Base-by-base conservation (phyloP, 192 early-diverging fungal genomes). In the Backusella circina region DNA sequence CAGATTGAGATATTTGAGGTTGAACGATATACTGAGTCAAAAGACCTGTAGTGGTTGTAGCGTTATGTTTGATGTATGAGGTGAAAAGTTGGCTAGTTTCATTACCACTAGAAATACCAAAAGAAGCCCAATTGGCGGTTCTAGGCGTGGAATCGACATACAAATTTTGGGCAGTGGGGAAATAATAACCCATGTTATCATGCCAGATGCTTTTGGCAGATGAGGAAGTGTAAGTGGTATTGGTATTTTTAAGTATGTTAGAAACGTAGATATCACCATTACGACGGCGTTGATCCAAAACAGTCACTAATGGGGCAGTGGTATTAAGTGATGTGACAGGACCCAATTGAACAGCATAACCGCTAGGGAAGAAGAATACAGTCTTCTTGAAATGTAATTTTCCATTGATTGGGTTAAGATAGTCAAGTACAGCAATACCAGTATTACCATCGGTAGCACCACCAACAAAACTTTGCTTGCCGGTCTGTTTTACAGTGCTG, bases 401-500 rank as follows among this genome's bases (percentile, higher is more conserved):
- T 21, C 51, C 31, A 13, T 73, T 72, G 23, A 66, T 33, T 21
- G 79, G 79, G 21, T 80, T 67, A 5, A 51, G 64, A 38, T 70
- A 80, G 1, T 75, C 50, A 41, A 80, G 54, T 16, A 72, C 79
- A n/a, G 70, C 79, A 30, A 80, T 61, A 72, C 79, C 79, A 10
- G 37, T 70, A 70, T 70, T 70, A 7, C 69, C 74, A n/a, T 72
- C 57, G 0, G 69, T 69, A 1, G 66, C 74, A 64, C 79, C 74
- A n/a, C 79, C 79, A 18, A 80, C 79, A 57, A 80, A 80, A 3
- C 23, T 13, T 18, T 76, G 23, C 0, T 72, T 28, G 2, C 79
- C 79, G 5, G 44, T 74, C 10, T 30, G 21, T 6, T 72, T 71
- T 33, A 61, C 57, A 50, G 32, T 31, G 37, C 32, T 32, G 28